Conservation (phyloP, 192 early-diverging fungal genomes). For the Paraglomus brasilianum region DNA sequence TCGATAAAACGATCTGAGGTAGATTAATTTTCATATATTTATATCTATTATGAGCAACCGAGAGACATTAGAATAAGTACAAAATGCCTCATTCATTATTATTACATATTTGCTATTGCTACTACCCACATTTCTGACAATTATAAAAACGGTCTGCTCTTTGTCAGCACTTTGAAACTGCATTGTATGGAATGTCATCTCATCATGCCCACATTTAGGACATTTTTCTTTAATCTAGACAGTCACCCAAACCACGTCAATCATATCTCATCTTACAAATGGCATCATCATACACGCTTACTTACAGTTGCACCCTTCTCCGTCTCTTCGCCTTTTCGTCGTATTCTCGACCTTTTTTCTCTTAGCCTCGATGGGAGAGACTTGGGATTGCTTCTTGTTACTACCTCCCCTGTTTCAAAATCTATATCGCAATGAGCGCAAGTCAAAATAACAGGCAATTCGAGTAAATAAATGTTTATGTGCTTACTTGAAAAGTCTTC, state of each 20-base stretch:
- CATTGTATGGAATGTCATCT: conserved; percentile 96
- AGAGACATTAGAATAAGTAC: neutral
- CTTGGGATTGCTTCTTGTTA: conserved; percentile 71
- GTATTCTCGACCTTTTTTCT: conserved; percentile 51
- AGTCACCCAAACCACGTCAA: neutral
- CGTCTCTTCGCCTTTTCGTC: conserved; percentile 38
- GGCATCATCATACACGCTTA: too few species aligned
- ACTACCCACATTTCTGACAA: conserved; percentile 92
- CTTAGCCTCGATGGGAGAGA: conserved; percentile 79
- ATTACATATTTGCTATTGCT: neutral
- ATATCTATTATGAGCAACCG: neutral
- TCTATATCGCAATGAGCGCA: conserved; percentile 35
- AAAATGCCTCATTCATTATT: neutral
- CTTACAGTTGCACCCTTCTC: conserved; percentile 52
- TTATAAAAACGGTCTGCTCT: conserved; percentile 99
- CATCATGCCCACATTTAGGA: conserved; percentile 87
- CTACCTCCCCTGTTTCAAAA: conserved; percentile 79
- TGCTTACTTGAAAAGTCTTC: conserved; percentile 58
- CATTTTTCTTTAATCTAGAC: conserved; percentile 90
- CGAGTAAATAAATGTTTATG: neutral
- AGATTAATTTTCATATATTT: too few species aligned
- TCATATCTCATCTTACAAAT: neutral
- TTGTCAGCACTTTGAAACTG: conserved; percentile 98
- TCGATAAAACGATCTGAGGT: too few species aligned
- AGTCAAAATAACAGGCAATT: conserved; percentile 6